Conservation (phyloP, 2,329 filamentous ascomycete species). For the Fusarium sp. region DNA sequence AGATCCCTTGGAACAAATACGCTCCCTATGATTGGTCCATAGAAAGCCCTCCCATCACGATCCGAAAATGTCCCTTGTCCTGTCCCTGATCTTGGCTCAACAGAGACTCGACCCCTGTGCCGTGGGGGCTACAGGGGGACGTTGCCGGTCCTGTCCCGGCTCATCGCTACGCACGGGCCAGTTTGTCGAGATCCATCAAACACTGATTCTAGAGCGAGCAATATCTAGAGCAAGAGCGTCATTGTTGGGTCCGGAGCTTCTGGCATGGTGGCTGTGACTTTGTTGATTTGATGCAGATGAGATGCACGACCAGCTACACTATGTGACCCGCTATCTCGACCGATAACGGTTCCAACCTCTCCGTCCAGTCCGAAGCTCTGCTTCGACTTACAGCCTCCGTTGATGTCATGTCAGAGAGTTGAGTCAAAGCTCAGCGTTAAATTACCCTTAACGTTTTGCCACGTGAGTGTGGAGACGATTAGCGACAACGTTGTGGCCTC, state of each 20-base stretch:
- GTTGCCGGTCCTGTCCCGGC: constrained; percentile 28
- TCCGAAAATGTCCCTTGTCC: constrained; percentile 33
- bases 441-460: constrained; percentile 15
- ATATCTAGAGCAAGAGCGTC: constrained; percentile 31
- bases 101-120: constrained; percentile 22
- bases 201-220: constrained; percentile 3
- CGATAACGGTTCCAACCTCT: neutral
- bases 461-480: constrained; percentile 42
- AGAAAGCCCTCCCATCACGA: constrained; percentile 11
- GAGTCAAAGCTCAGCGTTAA: constrained; percentile 1
- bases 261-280: constrained; percentile 7
- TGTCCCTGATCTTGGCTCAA: constrained; percentile 38
- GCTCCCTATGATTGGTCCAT: constrained; percentile 34
- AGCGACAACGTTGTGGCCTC: constrained; percentile 20
- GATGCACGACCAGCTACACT: neutral
- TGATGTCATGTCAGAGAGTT: constrained; percentile 14
- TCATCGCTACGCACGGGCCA: constrained; percentile 40
- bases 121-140: constrained; percentile 38
- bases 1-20: constrained; percentile 31
- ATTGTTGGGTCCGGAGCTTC: constrained; percentile 32
- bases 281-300: neutral
- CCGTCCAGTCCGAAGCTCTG: neutral
- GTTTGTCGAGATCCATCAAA: constrained; percentile 29
- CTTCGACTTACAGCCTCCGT: constrained; percentile 23
- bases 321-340: neutral